Conservation (phyloP, 352 stramenopile species). For the Globisporangium echinulatum region DNA sequence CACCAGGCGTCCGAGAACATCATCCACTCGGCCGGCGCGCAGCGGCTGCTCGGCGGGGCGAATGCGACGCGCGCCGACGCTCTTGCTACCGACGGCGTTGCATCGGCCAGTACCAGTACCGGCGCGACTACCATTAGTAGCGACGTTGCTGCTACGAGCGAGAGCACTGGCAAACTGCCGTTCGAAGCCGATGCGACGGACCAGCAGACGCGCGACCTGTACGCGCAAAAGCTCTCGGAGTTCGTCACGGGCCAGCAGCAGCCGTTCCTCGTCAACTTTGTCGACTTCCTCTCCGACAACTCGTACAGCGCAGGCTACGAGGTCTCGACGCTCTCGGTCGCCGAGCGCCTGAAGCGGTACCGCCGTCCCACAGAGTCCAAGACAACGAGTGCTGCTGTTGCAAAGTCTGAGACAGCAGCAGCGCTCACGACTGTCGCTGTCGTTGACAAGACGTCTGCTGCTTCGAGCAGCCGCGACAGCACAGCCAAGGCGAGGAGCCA, state of each 20-base stretch:
- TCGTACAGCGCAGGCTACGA: conserved; percentile 77
- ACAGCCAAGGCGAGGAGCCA: conserved; percentile 17
- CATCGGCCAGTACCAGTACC: not conserved
- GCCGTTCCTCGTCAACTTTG: conserved; percentile 77
- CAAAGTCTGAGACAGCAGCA: conserved; percentile 1
- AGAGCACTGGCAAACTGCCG: conserved; percentile 7
- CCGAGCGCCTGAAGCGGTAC: conserved; percentile 54
- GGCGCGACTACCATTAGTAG: not conserved
- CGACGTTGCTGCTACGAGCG: not conserved
- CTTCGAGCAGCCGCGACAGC: not conserved
- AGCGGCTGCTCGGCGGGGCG: conserved; percentile 28
- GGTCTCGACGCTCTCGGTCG: conserved; percentile 53
- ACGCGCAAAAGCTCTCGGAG: conserved; percentile 43
- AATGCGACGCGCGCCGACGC: not conserved
- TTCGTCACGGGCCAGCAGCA: conserved; percentile 67
- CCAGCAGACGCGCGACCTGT: conserved; percentile 44
- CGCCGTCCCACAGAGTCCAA: conserved; percentile 21
- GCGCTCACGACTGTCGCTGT: not conserved
- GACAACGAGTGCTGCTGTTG: not conserved
- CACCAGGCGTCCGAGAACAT: conserved; percentile 85
- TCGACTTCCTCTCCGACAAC: conserved; percentile 66
- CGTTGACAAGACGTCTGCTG: too few species aligned
- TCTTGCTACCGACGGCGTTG: not conserved
- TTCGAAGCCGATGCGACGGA: conserved; percentile 19
- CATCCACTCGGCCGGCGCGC: conserved; percentile 65